A percentile compares a stretch with the other conserved stretches of the same genome.
These are phyloP conservation scores for Xerophyta viscosa DNA, from an alignment of 106 monocot species.

Conservation along the genomic window DNA sequence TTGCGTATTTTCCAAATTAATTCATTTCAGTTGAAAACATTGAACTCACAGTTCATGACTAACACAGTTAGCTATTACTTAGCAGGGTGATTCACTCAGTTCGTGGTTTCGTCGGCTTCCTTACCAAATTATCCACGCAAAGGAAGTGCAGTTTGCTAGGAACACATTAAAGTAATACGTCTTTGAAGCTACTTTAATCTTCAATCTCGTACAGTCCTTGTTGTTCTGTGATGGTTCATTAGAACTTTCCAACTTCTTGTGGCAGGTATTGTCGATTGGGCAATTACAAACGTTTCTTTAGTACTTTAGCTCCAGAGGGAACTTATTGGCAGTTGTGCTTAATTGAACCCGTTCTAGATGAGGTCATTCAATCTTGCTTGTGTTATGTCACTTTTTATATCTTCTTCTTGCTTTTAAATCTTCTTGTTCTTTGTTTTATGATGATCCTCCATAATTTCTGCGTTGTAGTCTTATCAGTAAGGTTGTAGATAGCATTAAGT, in stretches of 20 bases:
- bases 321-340: slow-evolving; percentile 69
- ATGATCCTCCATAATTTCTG: too few species aligned
- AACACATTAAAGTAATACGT: slow-evolving; percentile 50
- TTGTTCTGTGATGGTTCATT: too few species aligned
- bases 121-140: slow-evolving; percentile 48
- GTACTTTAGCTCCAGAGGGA: slow-evolving; percentile 32
- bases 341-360: slow-evolving; percentile 79
- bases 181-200: too few species aligned
- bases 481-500: too few species aligned
- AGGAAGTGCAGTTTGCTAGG: slow-evolving; percentile 73
- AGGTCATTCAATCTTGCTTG: slow-evolving; percentile 34
- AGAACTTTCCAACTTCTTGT: neutral
- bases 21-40: too few species aligned
- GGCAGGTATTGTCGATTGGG: slow-evolving; percentile 64
- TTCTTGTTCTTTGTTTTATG: neutral
- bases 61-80: too few species aligned
- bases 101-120: slow-evolving; percentile 64
- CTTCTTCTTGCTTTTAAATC: neutral
- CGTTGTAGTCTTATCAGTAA: too few species aligned
- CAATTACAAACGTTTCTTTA: slow-evolving; percentile 81
- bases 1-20: neutral
- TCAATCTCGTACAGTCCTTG: too few species aligned
- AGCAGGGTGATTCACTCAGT: slow-evolving; percentile 60
- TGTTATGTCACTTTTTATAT: neutral
- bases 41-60: too few species aligned